A percentile compares a stretch with the other conserved stretches of the same genome.
Evolutionary conservation across 805 yeast species (phyloP).

Genomic region (Hanseniaspora vineae): DNA sequence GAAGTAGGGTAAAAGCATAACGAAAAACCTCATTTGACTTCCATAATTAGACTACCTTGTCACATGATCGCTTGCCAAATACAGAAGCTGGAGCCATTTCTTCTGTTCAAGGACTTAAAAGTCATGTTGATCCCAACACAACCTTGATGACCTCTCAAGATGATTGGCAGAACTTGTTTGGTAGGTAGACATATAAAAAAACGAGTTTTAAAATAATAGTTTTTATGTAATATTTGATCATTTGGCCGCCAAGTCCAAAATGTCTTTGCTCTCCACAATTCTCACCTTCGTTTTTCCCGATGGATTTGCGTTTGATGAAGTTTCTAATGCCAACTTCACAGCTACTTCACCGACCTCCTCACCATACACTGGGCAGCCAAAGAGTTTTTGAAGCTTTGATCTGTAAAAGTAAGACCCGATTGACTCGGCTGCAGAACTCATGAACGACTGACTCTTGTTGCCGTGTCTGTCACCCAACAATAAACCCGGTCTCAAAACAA

Average conservation of each 20-base stretch:
- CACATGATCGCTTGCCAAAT: no score
- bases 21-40: no score
- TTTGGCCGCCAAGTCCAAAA: background rate
- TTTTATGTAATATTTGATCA: background rate
- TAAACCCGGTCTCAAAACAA: constrained; percentile 68
- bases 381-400: constrained; percentile 21
- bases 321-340: constrained; percentile 27
- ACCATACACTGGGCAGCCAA: constrained; percentile 41
- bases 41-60: no score
- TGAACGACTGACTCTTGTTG: constrained; percentile 24
- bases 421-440: constrained; percentile 20
- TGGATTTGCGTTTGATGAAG: background rate
- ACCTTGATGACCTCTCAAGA: background rate
- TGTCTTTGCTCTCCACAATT: background rate
- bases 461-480: constrained; percentile 49
- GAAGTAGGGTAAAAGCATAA: background rate
- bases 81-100: no score
- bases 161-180: no score
- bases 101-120: no score
- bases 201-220: no score
- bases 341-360: constrained; percentile 55
- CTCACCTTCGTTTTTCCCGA: background rate
- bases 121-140: no score
- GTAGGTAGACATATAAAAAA: no score
- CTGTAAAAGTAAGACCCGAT: constrained; percentile 25